Conservation (phyloP, 2,329 filamentous ascomycete genomes). For the Beauveria scarabaeidicola region DNA sequence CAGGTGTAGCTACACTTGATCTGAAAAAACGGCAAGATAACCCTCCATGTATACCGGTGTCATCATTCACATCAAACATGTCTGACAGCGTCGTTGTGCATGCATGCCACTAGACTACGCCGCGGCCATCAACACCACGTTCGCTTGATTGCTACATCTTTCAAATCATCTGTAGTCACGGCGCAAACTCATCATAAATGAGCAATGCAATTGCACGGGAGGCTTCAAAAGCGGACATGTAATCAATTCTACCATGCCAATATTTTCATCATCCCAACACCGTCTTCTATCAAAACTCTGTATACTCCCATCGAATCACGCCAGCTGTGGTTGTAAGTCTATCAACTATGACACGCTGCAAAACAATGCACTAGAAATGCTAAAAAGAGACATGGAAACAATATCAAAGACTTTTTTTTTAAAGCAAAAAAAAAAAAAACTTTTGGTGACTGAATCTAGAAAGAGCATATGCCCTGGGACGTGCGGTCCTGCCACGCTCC, state of each 20-base stretch:
- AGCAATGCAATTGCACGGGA: too few relatives aligned
- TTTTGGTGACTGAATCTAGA: background rate
- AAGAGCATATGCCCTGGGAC: background rate
- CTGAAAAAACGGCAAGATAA: too few relatives aligned
- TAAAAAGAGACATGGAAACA: background rate
- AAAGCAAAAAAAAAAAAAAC: background rate
- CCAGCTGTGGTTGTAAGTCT: background rate
- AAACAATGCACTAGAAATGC: background rate
- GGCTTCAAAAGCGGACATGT: too few relatives aligned
- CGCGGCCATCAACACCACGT: too few relatives aligned
- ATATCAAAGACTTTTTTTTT: background rate
- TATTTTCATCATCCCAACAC: background rate
- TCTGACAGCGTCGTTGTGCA: too few relatives aligned
- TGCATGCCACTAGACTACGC: too few relatives aligned
- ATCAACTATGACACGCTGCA: background rate
- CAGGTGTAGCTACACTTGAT: too few relatives aligned
- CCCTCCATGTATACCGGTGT: too few relatives aligned
- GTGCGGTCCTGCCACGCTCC: background rate
- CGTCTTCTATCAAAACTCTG: background rate
- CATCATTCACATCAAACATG: too few relatives aligned
- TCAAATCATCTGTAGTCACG: too few relatives aligned
- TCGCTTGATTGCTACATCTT: too few relatives aligned
- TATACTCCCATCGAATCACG: background rate
- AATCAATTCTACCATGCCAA: background rate
- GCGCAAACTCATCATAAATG: too few relatives aligned